phyloP scores from a whole-genome alignment of 2,329 filamentous ascomycete species.

The Pseudogymnoascus verrucosus region DNA sequence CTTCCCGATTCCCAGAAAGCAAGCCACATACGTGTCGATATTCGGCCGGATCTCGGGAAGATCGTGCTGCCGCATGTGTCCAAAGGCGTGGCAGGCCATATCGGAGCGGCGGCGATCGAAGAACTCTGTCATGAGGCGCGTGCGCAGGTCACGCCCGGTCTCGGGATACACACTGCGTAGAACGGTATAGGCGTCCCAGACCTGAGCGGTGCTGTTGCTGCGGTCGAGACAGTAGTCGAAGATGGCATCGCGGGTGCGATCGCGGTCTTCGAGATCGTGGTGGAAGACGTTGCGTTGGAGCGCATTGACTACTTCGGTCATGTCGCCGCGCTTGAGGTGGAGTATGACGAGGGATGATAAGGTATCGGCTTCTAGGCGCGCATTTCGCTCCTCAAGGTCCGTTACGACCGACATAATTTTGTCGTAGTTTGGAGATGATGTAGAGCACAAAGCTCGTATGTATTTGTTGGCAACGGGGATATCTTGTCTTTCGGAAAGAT shows the following conservation, averaged over 20 bases:
- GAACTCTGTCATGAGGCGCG: conserved; percentile 71
- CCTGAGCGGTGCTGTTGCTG: conserved; percentile 52
- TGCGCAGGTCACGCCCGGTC: conserved; percentile 56
- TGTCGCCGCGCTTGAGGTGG: conserved; percentile 68
- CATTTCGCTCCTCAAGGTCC: conserved; percentile 61
- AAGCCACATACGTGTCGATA: conserved; percentile 66
- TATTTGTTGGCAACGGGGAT: conserved; percentile 61
- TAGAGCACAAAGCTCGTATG: conserved; percentile 58
- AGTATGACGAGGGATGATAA: conserved; percentile 64
- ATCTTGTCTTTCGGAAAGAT: conserved; percentile 48
- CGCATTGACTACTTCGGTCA: conserved; percentile 72
- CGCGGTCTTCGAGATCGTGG: conserved; percentile 62
- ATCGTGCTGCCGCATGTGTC: conserved; percentile 80
- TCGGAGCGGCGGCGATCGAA: conserved; percentile 71
- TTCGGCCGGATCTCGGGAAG: conserved; percentile 57
- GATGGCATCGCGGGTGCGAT: conserved; percentile 57
- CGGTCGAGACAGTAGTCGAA: conserved; percentile 59
- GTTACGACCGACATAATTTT: conserved; percentile 66
- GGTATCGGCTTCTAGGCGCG: conserved; percentile 64
- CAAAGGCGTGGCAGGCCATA: conserved; percentile 80
- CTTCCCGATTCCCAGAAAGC: conserved; percentile 67
- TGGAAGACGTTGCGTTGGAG: conserved; percentile 67
- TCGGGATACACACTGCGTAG: conserved; percentile 57
- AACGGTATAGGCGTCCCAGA: conserved; percentile 60
- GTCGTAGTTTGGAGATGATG: conserved; percentile 55